Conservation (phyloP, 306 rosid genomes). For the Cicer judaicum region DNA sequence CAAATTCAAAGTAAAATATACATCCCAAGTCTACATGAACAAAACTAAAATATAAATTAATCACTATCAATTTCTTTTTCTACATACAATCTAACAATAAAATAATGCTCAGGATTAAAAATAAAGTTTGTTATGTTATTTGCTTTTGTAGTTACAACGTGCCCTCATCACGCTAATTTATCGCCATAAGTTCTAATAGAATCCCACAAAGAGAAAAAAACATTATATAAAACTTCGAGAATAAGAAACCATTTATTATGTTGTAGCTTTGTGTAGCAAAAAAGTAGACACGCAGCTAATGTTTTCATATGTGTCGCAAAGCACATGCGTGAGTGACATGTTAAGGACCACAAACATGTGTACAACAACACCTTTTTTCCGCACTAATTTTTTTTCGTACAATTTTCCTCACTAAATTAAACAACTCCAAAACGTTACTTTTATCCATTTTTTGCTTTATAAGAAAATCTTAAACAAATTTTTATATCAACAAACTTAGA, state of each 20-base stretch:
- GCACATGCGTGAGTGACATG: slow-evolving; percentile 43
- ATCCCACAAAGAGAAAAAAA: not conserved
- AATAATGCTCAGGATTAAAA: too few relatives aligned
- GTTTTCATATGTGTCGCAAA: slow-evolving; percentile 23
- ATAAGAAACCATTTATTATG: not conserved
- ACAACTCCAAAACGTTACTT: not conserved
- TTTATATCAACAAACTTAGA: too few relatives aligned
- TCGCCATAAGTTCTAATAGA: not conserved
- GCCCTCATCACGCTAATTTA: not conserved
- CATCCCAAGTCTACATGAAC: too few relatives aligned
- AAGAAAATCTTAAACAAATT: not conserved
- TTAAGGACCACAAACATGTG: not conserved
- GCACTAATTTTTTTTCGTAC: too few relatives aligned
- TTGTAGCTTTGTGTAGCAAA: not conserved
- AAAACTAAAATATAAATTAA: too few relatives aligned
- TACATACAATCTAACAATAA: too few relatives aligned
- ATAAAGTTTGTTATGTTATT: too few relatives aligned
- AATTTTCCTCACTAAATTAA: not conserved
- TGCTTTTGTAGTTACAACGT: not conserved
- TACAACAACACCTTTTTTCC: not conserved
- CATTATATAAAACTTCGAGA: not conserved
- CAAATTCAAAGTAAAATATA: too few relatives aligned
- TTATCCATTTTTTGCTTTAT: not conserved
- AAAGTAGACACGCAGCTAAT: not conserved
- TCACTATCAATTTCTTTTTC: too few relatives aligned